Evolutionary conservation across 2,329 filamentous ascomycete genomes (phyloP).

Genomic region (Akanthomyces lecanii): DNA sequence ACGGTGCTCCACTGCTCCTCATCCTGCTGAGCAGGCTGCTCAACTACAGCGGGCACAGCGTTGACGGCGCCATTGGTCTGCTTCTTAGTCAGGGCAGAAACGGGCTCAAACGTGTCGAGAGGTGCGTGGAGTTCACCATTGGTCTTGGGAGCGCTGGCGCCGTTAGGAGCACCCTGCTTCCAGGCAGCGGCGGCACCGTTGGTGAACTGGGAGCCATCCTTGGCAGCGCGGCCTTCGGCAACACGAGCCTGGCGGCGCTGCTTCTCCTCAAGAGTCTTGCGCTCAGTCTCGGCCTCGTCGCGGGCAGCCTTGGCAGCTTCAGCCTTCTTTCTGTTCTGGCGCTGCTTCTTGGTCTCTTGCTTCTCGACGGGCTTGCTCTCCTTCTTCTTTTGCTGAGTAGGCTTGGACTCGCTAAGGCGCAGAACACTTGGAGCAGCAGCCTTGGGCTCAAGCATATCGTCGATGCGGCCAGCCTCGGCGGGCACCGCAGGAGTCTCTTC

Average conservation of each 20-base stretch:
- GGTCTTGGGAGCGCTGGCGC: conserved; percentile 29
- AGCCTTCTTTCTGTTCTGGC: conserved; percentile 85
- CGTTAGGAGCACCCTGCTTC: conserved; percentile 35
- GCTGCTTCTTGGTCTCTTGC: conserved; percentile 88
- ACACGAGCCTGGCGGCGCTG: conserved; percentile 79
- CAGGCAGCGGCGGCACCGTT: conserved; percentile 41
- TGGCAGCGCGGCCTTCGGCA: conserved; percentile 75
- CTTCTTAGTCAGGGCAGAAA: conserved; percentile 21
- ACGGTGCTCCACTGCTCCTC: conserved; percentile 60
- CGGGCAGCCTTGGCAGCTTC: conserved; percentile 72
- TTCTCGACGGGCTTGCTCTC: conserved; percentile 59
- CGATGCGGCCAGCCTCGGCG: conserved; percentile 64
- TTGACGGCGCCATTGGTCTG: conserved; percentile 31
- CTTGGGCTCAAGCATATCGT: conserved; percentile 84
- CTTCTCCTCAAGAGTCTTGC: conserved; percentile 72
- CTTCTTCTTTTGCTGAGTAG: conserved; percentile 59
- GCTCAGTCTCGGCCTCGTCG: conserved; percentile 73
- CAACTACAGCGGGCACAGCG: conserved; percentile 51
- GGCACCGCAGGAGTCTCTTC: conserved; percentile 69
- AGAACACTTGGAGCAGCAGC: conserved; percentile 67
- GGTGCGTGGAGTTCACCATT: conserved; percentile 41
- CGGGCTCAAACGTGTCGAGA: conserved; percentile 53
- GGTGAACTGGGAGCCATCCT: conserved; percentile 66
- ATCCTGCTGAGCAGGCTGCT: conserved; percentile 58
- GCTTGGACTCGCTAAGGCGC: conserved; percentile 65